Conservation (phyloP, 1,139 yeast genomes). For the Yamadazyma songkhlaensis region DNA sequence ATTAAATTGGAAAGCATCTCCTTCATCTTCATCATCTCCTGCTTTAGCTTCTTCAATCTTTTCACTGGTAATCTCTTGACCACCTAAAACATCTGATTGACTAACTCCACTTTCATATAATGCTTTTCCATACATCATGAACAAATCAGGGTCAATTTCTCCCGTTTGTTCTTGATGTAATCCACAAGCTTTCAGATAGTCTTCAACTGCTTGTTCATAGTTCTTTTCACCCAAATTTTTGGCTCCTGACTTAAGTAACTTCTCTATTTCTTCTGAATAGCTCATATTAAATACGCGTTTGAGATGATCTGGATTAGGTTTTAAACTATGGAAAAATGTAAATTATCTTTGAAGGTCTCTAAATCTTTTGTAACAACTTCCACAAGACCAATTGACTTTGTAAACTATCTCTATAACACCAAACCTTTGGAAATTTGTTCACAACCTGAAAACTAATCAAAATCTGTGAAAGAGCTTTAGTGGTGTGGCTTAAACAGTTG, state of each 20-base stretch:
- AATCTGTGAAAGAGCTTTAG: too few relatives aligned
- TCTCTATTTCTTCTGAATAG: conserved; percentile 14
- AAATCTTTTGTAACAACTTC: not conserved
- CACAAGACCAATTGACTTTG: too few relatives aligned
- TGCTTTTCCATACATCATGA: conserved; percentile 77
- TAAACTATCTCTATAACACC: not conserved
- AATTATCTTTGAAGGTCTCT: too few relatives aligned
- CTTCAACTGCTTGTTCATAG: conserved; percentile 67
- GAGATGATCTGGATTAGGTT: not conserved
- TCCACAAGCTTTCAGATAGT: conserved; percentile 76
- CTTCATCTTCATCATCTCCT: conserved; percentile 18
- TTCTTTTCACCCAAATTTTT: conserved; percentile 53
- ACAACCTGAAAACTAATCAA: too few relatives aligned
- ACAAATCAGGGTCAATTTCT: conserved; percentile 66
- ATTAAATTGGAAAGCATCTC: conserved; percentile 50
- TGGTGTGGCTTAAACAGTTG: conserved; percentile 3
- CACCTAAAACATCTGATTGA: conserved; percentile 80
- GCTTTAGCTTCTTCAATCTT: conserved; percentile 16
- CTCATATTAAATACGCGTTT: conserved; percentile 8
- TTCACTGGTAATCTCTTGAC: conserved; percentile 27
- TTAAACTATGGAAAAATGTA: not conserved
- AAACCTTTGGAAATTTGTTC: too few relatives aligned
- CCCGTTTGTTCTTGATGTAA: conserved; percentile 44
- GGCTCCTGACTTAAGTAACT: conserved; percentile 33
- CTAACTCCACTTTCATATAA: conserved; percentile 75